A percentile compares a stretch with the other conserved stretches of the same genome.
phyloP scores from a whole-genome alignment of 768 basidiomycete species.

The Pleurotus citrinopileatus region DNA sequence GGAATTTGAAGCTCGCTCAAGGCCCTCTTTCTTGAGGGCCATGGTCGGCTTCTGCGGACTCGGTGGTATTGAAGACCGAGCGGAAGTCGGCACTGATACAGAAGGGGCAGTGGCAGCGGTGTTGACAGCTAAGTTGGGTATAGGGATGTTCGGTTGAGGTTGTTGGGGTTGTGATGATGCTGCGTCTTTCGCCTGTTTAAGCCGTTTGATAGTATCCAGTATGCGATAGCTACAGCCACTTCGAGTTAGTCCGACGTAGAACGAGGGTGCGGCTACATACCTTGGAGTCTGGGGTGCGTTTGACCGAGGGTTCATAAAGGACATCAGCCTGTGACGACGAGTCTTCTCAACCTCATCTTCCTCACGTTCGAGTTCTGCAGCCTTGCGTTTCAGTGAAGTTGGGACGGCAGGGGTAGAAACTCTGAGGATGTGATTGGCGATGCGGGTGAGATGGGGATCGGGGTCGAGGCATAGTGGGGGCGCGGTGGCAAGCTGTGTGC shows the following conservation, averaged over 20 bases:
- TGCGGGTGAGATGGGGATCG: constrained; percentile 70
- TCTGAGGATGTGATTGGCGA: constrained; percentile 71
- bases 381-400: constrained; percentile 74
- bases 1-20: constrained; percentile 3
- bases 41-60: neutral
- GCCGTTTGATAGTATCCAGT: constrained; percentile 43
- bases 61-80: neutral
- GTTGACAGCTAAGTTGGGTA: constrained; percentile 3
- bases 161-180: constrained; percentile 12
- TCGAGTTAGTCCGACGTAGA: constrained; percentile 4
- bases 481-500: constrained; percentile 62
- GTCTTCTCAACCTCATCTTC: constrained; percentile 77
- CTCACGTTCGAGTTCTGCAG: constrained; percentile 63
- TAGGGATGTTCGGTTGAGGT: constrained; percentile 9
- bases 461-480: constrained; percentile 80
- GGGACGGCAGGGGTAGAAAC: constrained; percentile 75
- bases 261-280: constrained; percentile 29
- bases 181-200: constrained; percentile 8
- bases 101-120: neutral
- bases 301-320: constrained; percentile 70
- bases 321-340: constrained; percentile 69
- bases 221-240: constrained; percentile 46
- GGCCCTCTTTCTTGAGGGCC: neutral
- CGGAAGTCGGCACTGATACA: neutral
- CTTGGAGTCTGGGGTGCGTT: constrained; percentile 46